Evolutionary conservation across 2,329 filamentous ascomycete species (phyloP).

Genomic region (Tolypocladium paradoxum): DNA sequence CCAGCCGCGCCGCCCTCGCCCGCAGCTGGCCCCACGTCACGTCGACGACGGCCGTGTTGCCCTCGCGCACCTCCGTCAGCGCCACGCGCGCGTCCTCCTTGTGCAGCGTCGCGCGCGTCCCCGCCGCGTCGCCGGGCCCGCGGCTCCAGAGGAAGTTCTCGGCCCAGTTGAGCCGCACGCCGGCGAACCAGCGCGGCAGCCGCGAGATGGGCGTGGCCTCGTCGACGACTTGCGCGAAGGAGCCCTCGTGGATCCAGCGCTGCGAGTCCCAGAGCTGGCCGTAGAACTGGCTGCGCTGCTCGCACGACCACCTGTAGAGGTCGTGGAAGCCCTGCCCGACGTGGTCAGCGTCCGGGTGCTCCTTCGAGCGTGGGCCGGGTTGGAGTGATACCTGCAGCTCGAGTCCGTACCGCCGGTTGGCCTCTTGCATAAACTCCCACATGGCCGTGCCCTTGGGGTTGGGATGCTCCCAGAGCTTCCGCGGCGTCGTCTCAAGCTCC

Average conservation of each 20-base stretch:
- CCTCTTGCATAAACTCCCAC: constrained; percentile 54
- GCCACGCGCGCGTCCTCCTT: constrained; percentile 66
- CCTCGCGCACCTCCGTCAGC: constrained; percentile 62
- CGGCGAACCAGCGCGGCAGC: constrained; percentile 68
- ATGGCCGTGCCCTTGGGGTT: constrained; percentile 51
- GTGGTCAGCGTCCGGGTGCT: neutral
- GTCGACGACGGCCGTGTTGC: constrained; percentile 41
- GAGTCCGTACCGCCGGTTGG: constrained; percentile 47
- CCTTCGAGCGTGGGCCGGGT: neutral
- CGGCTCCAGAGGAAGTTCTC: constrained; percentile 66
- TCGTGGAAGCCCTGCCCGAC: constrained; percentile 50
- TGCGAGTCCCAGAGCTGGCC: constrained; percentile 48
- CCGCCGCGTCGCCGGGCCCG: constrained; percentile 26
- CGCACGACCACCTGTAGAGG: constrained; percentile 59
- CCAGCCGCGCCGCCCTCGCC: constrained; percentile 42
- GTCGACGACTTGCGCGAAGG: constrained; percentile 52
- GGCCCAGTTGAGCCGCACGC: constrained; percentile 63
- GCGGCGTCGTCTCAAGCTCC: constrained; percentile 29
- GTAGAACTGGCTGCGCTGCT: constrained; percentile 54
- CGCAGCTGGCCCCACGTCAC: constrained; percentile 61
- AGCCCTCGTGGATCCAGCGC: constrained; percentile 53
- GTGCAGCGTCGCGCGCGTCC: constrained; percentile 36
- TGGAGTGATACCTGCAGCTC: constrained; percentile 40
- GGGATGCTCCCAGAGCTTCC: constrained; percentile 60
- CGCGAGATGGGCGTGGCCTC: constrained; percentile 57